Base-by-base conservation (phyloP, 208 protist genomes). In the Wallacemonas rigidus region DNA sequence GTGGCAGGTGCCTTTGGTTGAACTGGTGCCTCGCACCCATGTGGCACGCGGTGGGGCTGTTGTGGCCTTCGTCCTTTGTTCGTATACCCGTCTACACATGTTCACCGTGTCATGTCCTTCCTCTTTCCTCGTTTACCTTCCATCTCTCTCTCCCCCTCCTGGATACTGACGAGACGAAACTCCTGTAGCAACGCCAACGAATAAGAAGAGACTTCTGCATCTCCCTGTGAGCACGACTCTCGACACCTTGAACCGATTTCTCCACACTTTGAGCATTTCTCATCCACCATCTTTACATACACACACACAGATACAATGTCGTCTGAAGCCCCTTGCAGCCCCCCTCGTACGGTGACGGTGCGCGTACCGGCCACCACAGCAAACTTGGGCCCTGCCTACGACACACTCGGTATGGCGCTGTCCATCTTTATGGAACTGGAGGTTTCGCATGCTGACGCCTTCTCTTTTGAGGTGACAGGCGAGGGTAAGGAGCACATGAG, bases 361-460 rank as follows among this genome's bases (percentile, higher is more conserved):
- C 84, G 89, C 36, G 95, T 98, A 36, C 94, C 94, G 3, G 97
- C 95, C 47, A 97, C 97, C 3, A 98, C 92, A 39, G 94, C 95
- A 1, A 98, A 98, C 71, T 83, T 98, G 39, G 97, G 94, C 8
- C 93, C 92, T 1, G 92, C 90, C 12, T 97, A 96, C 80, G 97
- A 98, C 75, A 90, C 81, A 36, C 72, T 98, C 36, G 94, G 93
- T 65, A 95, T 98, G 87, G 91, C 92, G 1, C 75, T 98, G 38
- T 92, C 92, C 68, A 88, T 98, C 51, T 98, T 95, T 72, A 94
- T 97, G 82, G 88, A 95, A 61, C 74, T 98, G 2, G 94, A 88
- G 7, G 93, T 98, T 1, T 84, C 94, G 72, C 51, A 79, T 40
- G 75, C 92, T 0, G 88, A 93, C 51, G 55, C 36, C 11, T 98